Evolutionary conservation across 176 grass and related monocot species (phyloP), one percentile per base, ranked within the genome.

Genomic region (Carex parvula): DNA sequence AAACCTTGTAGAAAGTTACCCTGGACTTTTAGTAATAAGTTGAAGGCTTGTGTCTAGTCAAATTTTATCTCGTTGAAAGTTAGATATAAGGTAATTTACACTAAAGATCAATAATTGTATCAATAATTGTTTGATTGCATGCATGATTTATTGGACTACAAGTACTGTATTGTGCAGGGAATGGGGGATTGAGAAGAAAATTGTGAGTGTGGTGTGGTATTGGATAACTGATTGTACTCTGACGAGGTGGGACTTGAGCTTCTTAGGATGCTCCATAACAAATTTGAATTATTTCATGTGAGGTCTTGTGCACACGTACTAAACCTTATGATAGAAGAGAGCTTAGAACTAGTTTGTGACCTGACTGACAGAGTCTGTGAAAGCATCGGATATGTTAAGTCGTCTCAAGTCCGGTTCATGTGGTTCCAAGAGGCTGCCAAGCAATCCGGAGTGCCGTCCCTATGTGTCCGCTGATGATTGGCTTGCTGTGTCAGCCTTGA

Each of bases 111-210:
- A 29, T 29, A 29, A 29, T 29, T 2, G 29, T 29, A 29, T 29
- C 29, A 29, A 29, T 29, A 29, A 29, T 29, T 29, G 29, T 29
- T 29, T 29, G 29, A 29, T 1, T 29, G 29, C 29, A 29, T 29
- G 29, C 29, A 29, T 29, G 1, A 29, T 29, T 29, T 29, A 29
- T 29, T 29, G 29, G 29, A 29, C 29, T 29, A 86, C 87, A 71
- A 91, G 61, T 65, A 63, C 84, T 41, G 92, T 98, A 56, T 70
- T 90, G 54, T 88, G 92, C 77, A 88, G 78, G 5, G 84, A 83
- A 60, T 98, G 96, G 96, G 90, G 90, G 83, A 93, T 98, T 81
- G 93, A 98, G 10, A 84, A 85, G 80, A 95, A 95, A 83, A 6
- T 98, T 63, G 89, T 79, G 85, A 76, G 86, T 83, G 65, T 95